These are phyloP conservation scores for Hemileccinum impolitum DNA, from an alignment of 768 basidiomycete species.

Conservation along the genomic window DNA sequence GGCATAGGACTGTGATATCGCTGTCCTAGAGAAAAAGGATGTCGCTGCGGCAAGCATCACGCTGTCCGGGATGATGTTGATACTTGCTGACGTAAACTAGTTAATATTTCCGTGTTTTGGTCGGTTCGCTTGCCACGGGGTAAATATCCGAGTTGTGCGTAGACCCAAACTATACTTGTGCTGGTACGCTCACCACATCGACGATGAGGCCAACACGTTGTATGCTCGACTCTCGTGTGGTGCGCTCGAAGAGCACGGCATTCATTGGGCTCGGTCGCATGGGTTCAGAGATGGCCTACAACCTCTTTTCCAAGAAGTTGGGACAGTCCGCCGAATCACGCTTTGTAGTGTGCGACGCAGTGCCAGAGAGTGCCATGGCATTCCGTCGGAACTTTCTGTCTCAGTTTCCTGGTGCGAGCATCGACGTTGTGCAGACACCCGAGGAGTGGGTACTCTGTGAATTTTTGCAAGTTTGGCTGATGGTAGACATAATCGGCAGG, in stretches of 20 bases:
- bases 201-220: conserved; percentile 52
- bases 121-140: no score
- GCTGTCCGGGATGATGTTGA: not conserved
- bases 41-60: conserved; percentile 77
- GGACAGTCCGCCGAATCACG: conserved; percentile 47
- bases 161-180: not conserved
- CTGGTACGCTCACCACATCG: not conserved
- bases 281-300: conserved; percentile 85
- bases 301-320: conserved; percentile 75
- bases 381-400: conserved; percentile 56
- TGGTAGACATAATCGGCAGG: conserved; percentile 35
- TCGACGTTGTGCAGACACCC: conserved; percentile 61
- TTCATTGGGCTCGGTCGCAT: conserved; percentile 89
- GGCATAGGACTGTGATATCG: conserved; percentile 77
- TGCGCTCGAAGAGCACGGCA: conserved; percentile 52
- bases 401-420: conserved; percentile 55
- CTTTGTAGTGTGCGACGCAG: conserved; percentile 79
- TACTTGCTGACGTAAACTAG: conserved; percentile 12
- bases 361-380: conserved; percentile 51
- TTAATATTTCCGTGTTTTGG: no score
- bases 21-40: conserved; percentile 78
- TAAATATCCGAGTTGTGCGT: no score
- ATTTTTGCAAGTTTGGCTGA: conserved; percentile 6
- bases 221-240: conserved; percentile 32
- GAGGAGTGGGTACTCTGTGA: conserved; percentile 57